Base-by-base conservation (phyloP, 2,329 filamentous ascomycete species). In the Fusarium sp. region DNA sequence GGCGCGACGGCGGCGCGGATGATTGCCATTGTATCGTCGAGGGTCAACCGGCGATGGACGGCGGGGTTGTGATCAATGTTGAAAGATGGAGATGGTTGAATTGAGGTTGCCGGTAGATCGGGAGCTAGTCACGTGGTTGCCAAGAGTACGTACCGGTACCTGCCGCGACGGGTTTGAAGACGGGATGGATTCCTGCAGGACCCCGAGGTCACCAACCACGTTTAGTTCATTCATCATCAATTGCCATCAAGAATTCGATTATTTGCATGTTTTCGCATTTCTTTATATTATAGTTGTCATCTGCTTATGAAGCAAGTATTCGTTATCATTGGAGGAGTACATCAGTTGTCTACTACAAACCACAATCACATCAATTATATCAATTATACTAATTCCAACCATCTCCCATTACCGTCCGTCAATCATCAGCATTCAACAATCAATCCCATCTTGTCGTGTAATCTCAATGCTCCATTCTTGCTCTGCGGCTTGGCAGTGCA, bases 1-100 rank as follows among this genome's bases (percentile, higher is more conserved):
- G 79, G 77, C 68, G 78, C 76, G 64, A 74, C 76, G 64, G 79
- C 71, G 62, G 78, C 76, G 68, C 79, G 79, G 68, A 80, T 68
- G 69, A 80, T 69, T 61, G 74, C 76, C 80, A 81, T 81, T 67
- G 64, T 68, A 33, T 64, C 62, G 61, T 65, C 46, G 55, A 51
- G 62, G 65, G 31, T 27, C 53, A 38, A 69, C 68, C 67, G 67
- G 70, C 68, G 71, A 71, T 74, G 70, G 58, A 61, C 61, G 70
- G 67, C 60, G 61, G 64, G 56, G 61, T 64, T 51, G 68, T 73
- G 70, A 72, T 75, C 74, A 77, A 76, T 78, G 64, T 66, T 69
- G 65, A 67, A 61, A 67, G 62, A 67, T 61, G 64, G 69, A 58
- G 46, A 40, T 65, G 67, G 72, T 66, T 69, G 68, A 61, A 51